Evolutionary conservation across 1,284 basidiomycete species (phyloP).

Genomic region (Cutaneotrichosporon dermatis): DNA sequence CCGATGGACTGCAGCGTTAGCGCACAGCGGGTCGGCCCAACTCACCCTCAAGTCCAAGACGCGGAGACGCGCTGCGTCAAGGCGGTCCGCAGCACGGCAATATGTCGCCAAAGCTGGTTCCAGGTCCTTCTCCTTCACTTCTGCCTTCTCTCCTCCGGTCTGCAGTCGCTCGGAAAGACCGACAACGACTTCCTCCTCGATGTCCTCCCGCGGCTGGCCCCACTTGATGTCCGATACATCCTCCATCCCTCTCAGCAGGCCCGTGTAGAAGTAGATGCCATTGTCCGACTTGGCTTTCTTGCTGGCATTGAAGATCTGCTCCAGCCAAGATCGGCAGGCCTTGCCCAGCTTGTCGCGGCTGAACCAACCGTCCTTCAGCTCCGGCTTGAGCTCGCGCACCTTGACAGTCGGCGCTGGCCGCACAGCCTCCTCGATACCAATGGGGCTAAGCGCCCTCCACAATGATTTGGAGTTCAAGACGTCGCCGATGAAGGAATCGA

Average conservation of each 20-base stretch:
- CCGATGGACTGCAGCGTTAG: slow-evolving; percentile 1
- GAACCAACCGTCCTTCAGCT: slow-evolving; percentile 15
- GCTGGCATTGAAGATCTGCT: slow-evolving; percentile 2
- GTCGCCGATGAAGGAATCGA: slow-evolving; percentile 22
- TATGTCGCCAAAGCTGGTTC: slow-evolving; percentile 11
- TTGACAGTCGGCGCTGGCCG: slow-evolving; percentile 4
- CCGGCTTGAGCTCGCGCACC: slow-evolving; percentile 6
- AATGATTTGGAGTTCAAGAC: slow-evolving; percentile 25
- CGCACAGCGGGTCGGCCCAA: no score
- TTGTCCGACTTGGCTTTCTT: slow-evolving; percentile 2
- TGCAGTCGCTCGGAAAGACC: slow-evolving; percentile 13
- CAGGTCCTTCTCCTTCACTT: background rate
- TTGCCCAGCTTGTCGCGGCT: slow-evolving; percentile 13
- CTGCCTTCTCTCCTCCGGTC: background rate
- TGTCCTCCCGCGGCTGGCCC: slow-evolving; percentile 19
- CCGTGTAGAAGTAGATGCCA: slow-evolving; percentile 10
- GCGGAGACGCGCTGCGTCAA: slow-evolving; percentile 18
- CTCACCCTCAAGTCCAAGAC: slow-evolving; percentile 26
- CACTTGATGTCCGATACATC: slow-evolving; percentile 25
- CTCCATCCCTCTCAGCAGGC: slow-evolving; percentile 25
- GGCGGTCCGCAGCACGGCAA: slow-evolving; percentile 15
- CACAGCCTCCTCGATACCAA: slow-evolving; percentile 8
- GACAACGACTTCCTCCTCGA: slow-evolving; percentile 32
- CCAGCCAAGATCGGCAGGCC: slow-evolving; percentile 13
- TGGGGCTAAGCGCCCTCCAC: slow-evolving; percentile 17